Base-by-base conservation (phyloP, 208 protist genomes). In the Borovskyia barvae region DNA sequence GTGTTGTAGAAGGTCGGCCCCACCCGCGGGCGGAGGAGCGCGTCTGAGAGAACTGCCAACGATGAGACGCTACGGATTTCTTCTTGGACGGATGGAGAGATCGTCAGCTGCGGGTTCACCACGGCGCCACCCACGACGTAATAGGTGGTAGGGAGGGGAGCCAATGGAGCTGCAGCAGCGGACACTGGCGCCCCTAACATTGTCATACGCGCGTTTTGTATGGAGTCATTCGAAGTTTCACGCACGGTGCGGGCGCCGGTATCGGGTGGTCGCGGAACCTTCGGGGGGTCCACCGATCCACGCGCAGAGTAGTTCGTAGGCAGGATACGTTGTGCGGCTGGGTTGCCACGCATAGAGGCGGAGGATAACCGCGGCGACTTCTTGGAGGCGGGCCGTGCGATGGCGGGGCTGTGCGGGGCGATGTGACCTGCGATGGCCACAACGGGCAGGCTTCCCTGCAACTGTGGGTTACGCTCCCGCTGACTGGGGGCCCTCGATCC, bases 101-200 rank as follows among this genome's bases (percentile, higher is more conserved):
- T 49, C 40, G 49, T 54, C 29, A 87, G 64, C 53, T 65, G 70
- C 19, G 80, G 80, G 62, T 87, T 87, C 32, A 87, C 48, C 24
- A 87, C 76, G 22, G 80, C 80, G 19, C 63, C 33, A 35, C 80
- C 80, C 19, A 87, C 80, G 12, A 78, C 51, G 62, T 82, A 87
- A 33, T 71, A 71, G 12, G 45, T 20, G 2, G 64, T 46, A 3
- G 25, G 8, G 19, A 52, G 48, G 11, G 43, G n/a, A 35, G 39
- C 37, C 17, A n/a, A 43, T 6, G 28, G 22, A 15, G 60, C 46
- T 20, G 46, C 19, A n/a, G n/a, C n/a, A n/a, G n/a, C n/a, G n/a
- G n/a, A n/a, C n/a, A n/a, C n/a, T n/a, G n/a, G n/a, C n/a, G n/a
- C n/a, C n/a, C n/a, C n/a, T n/a, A n/a, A n/a, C n/a, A n/a, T n/a